These are phyloP conservation scores for Hanseniaspora lindneri DNA, from an alignment of 805 yeast species.

Conservation along the genomic window DNA sequence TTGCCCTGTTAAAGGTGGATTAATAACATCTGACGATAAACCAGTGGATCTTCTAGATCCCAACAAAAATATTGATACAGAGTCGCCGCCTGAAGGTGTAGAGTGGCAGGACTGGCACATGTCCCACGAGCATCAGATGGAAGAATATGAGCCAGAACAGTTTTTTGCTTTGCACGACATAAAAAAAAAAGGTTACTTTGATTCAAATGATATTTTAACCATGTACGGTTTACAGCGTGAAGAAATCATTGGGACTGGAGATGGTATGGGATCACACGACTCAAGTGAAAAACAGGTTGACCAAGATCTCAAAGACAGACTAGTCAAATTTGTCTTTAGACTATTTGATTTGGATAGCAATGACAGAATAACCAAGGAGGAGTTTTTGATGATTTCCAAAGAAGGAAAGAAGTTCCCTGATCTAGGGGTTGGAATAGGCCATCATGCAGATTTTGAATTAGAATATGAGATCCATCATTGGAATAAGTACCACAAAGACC, in stretches of 20 bases:
- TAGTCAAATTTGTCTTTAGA: constrained; percentile 42
- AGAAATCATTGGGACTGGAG: constrained; percentile 72
- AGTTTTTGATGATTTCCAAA: constrained; percentile 51
- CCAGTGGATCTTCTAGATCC: constrained; percentile 17
- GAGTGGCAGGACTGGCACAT: constrained; percentile 84
- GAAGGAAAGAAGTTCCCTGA: constrained; percentile 74
- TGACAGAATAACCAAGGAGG: constrained; percentile 51
- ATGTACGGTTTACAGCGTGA: constrained; percentile 70
- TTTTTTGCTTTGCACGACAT: constrained; percentile 77
- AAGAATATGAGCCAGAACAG: constrained; percentile 56
- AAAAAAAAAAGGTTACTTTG: constrained; percentile 45
- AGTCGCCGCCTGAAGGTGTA: constrained; percentile 40
- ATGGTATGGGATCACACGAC: constrained; percentile 75
- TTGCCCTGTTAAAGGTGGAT: background rate
- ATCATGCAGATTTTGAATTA: constrained; percentile 83
- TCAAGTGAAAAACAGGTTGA: constrained; percentile 49
- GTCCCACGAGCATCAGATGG: constrained; percentile 75
- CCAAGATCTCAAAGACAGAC: constrained; percentile 41
- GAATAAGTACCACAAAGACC: constrained; percentile 62
- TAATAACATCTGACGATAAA: constrained; percentile 9
- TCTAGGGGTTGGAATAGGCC: constrained; percentile 86
- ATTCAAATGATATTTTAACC: constrained; percentile 53
- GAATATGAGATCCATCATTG: constrained; percentile 95
- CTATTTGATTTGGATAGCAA: constrained; percentile 58
- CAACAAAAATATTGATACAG: constrained; percentile 27